Evolutionary conservation across 2,329 filamentous ascomycete species (phyloP), one percentile per base, ranked within the genome.

Genomic region (Fusarium pseudoanthophilum): DNA sequence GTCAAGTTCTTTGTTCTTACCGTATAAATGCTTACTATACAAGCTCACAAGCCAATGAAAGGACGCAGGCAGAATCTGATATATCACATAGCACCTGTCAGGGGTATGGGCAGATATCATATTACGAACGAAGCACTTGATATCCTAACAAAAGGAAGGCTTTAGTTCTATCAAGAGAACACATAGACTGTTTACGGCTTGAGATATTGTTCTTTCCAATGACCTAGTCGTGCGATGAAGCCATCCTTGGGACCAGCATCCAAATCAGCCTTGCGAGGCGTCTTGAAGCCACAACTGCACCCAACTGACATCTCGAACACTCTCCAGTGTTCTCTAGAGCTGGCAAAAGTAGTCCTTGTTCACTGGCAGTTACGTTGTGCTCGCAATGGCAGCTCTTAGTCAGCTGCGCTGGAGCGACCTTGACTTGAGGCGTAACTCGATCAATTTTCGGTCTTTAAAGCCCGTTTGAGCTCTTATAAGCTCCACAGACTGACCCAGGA

Each of bases 41-140:
- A 34, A 14, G 7, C 11, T 14, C 30, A 11, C 20, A 34, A 40
- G 51, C 59, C n/a, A 53, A 21, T 37, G 32, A 26, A 28, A 28
- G 36, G 24, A 36, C 10, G 39, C 13, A 30, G 20, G 20, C 7
- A 9, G 13, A 64, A 69, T 64, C 28, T 59, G 59, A 59, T 70
- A 59, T 39, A 28, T 70, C 37, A 65, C 59, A 59, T 34, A 46
- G 46, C 14, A 18, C 40, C 15, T 10, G 11, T 20, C 24, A 43
- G 52, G 28, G 46, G 5, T 28, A 30, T 34, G n/a, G 15, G 36
- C 20, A n/a, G 30, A 26, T 46, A 32, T 14, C 15, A n/a, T 15
- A 37, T 52, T 37, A 5, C 4, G 21, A 46, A 20, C 13, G 34
- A 55, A 28, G 36, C 26, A 40, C 37, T 40, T n/a, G 8, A 7